Evolutionary conservation across 768 basidiomycete genomes (phyloP).

Genomic region (Infundibulicybe gibba): DNA sequence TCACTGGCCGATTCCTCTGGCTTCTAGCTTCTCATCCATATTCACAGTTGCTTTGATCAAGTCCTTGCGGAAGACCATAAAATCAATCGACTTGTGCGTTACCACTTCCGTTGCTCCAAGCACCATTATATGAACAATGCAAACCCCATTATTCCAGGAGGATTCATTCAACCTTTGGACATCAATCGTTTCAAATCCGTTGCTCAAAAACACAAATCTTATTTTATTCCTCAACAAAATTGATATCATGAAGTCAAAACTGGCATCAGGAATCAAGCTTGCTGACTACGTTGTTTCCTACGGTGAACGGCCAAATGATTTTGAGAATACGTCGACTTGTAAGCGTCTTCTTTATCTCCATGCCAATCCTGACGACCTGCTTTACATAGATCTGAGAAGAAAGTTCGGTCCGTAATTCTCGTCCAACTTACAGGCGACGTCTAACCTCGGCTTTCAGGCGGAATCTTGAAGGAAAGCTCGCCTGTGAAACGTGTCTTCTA

Average conservation of each 20-base stretch:
- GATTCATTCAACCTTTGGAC: conserved; percentile 79
- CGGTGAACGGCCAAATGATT: conserved; percentile 63
- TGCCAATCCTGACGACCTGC: conserved; percentile 2
- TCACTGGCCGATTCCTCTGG: not conserved
- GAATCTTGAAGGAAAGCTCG: conserved; percentile 41
- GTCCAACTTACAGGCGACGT: not conserved
- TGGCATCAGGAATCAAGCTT: conserved; percentile 59
- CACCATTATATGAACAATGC: not conserved
- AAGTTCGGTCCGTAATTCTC: conserved; percentile 37
- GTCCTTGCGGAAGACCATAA: conserved; percentile 60
- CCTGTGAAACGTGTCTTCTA: conserved; percentile 49
- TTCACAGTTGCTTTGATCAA: conserved; percentile 59
- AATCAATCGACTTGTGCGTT: conserved; percentile 56
- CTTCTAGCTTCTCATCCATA: not conserved
- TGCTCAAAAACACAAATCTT: conserved; percentile 67
- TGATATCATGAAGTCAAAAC: conserved; percentile 67
- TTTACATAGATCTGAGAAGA: conserved; percentile 31
- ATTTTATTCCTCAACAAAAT: conserved; percentile 84
- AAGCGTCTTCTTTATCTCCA: conserved; percentile 17
- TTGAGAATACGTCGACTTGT: conserved; percentile 70
- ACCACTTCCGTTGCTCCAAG: not conserved
- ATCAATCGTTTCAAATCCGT: conserved; percentile 64
- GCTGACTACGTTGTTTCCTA: conserved; percentile 71
- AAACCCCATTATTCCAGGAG: conserved; percentile 38
- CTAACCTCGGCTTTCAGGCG: conserved; percentile 21